Conservation (phyloP, 345 rosid species). For the Eucalyptus camaldulensis region DNA sequence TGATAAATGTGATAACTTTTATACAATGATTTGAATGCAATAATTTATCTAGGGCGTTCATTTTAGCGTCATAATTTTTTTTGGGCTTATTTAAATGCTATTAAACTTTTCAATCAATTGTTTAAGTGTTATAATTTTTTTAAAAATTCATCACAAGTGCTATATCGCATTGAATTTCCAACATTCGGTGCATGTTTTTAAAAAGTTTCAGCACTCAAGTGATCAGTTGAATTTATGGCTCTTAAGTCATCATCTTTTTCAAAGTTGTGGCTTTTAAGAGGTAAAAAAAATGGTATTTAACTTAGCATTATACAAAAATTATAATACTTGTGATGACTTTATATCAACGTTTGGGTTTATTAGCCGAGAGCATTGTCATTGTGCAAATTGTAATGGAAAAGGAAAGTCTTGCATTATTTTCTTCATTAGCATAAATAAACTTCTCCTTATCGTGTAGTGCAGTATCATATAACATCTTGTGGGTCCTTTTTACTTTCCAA, state of each 20-base stretch:
- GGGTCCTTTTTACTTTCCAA: neutral
- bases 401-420: neutral
- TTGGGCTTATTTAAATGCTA: too few species aligned
- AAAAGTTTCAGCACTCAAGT: neutral
- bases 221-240: neutral
- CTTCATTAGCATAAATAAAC: neutral
- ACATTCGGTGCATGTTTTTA: too few species aligned
- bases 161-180: fast-evolving
- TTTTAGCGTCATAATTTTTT: too few species aligned
- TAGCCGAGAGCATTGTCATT: neutral
- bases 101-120: too few species aligned
- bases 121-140: neutral
- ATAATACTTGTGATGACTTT: too few species aligned
- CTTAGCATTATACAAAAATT: too few species aligned
- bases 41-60: too few species aligned
- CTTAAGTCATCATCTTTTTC: too few species aligned
- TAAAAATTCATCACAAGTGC: neutral
- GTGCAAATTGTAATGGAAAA: neutral
- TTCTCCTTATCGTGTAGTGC: neutral
- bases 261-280: neutral
- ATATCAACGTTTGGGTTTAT: neutral
- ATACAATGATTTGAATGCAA: too few species aligned
- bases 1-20: neutral
- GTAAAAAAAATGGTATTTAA: neutral
- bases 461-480: neutral